phyloP scores from a whole-genome alignment of 2,329 filamentous ascomycete species.

The Thelonectria blattea region DNA sequence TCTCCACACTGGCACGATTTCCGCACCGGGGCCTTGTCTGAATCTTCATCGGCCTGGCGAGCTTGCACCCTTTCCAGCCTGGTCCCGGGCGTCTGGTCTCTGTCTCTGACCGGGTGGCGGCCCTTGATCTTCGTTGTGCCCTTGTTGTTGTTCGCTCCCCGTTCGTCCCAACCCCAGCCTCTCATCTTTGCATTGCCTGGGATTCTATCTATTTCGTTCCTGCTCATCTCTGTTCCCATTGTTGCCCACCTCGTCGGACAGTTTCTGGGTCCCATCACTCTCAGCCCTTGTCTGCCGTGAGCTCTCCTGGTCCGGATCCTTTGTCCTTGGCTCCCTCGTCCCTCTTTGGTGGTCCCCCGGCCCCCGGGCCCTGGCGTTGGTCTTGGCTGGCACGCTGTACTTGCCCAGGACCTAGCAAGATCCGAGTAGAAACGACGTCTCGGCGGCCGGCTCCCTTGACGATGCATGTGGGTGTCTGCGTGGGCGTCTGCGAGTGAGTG shows the following conservation, averaged over 20 bases:
- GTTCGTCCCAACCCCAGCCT: background rate
- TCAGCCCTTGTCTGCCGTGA: conserved; percentile 9
- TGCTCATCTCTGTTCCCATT: conserved; percentile 6
- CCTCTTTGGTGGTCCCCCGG: background rate
- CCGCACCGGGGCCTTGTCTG: conserved; percentile 30
- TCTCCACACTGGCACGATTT: conserved; percentile 48
- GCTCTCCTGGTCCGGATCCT: conserved; percentile 11
- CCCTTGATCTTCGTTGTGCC: conserved; percentile 22
- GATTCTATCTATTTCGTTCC: background rate
- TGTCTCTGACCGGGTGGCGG: conserved; percentile 21
- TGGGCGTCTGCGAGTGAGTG: conserved; percentile 35
- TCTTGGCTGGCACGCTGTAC: conserved; percentile 17
- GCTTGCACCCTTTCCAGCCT: conserved; percentile 21
- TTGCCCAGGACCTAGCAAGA: conserved; percentile 28
- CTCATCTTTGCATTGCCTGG: background rate
- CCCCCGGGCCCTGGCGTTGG: conserved; percentile 7
- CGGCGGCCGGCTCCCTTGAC: conserved; percentile 36
- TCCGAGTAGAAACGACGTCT: conserved; percentile 27
- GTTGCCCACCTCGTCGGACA: background rate
- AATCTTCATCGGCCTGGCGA: conserved; percentile 25
- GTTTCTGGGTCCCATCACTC: conserved; percentile 1
- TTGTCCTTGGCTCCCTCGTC: conserved; percentile 10
- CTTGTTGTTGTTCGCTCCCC: conserved; percentile 16
- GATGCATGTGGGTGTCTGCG: conserved; percentile 36
- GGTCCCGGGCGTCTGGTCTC: conserved; percentile 22